These are phyloP conservation scores for Epichloe elymi DNA, from an alignment of 2,329 filamentous ascomycete species.

Conservation along the genomic window DNA sequence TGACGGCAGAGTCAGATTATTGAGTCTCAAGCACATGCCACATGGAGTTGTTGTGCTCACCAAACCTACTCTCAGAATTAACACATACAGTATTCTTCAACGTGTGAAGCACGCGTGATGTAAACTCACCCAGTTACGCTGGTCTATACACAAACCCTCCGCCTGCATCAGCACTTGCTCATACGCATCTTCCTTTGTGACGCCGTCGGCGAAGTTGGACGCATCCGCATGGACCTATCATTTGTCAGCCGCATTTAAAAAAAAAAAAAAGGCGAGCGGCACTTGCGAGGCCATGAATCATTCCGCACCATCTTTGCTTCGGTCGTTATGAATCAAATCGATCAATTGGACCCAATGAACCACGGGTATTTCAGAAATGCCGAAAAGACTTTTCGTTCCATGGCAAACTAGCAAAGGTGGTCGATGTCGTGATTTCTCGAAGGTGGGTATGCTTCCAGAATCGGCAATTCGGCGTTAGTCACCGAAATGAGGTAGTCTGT, in stretches of 20 bases:
- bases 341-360: background rate
- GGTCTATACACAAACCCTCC: slow-evolving; percentile 53
- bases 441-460: slow-evolving; percentile 4
- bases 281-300: background rate
- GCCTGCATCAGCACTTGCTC: slow-evolving; percentile 60
- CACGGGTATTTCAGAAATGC: background rate
- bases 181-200: slow-evolving; percentile 62
- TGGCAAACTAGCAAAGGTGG: background rate
- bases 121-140: slow-evolving; percentile 64
- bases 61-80: slow-evolving; percentile 8
- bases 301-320: background rate
- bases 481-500: background rate
- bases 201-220: slow-evolving; percentile 53
- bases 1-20: background rate
- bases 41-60: slow-evolving; percentile 6
- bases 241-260: background rate
- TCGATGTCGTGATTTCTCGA: slow-evolving; percentile 4
- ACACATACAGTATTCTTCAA: background rate
- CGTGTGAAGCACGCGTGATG: background rate
- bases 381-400: background rate
- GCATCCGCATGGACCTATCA: slow-evolving; percentile 63
- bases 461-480: slow-evolving; percentile 6
- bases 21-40: background rate
- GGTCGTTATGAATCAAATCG: background rate
- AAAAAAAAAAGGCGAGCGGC: background rate